These are phyloP conservation scores for Cordyceps militaris DNA, from an alignment of 2,329 filamentous ascomycete genomes.

Conservation along the genomic window DNA sequence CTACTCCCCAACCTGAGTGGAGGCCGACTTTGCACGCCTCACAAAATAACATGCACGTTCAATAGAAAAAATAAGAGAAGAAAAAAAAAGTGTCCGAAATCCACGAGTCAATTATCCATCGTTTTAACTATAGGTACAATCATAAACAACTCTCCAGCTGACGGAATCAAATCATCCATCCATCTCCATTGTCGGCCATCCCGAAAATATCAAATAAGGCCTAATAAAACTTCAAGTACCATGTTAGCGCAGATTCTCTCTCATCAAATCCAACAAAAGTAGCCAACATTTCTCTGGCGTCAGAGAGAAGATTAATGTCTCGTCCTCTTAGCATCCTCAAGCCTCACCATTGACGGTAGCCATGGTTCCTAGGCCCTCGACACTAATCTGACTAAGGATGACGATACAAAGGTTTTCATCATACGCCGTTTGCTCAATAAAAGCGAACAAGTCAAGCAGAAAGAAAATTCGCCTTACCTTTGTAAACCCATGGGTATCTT, in stretches of 20 bases:
- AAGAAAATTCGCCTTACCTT: slow-evolving; percentile 7
- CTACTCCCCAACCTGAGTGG: no score
- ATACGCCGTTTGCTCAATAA: slow-evolving; percentile 36
- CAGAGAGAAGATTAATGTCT: slow-evolving; percentile 52
- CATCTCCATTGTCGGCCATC: not conserved
- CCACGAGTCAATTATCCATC: not conserved
- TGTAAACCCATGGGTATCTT: slow-evolving; percentile 18
- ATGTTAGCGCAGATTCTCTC: not conserved
- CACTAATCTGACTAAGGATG: slow-evolving; percentile 84
- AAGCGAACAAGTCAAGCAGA: slow-evolving; percentile 7
- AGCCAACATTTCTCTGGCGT: slow-evolving; percentile 18
- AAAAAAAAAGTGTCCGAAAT: no score
- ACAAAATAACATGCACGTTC: no score
- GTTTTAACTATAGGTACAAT: not conserved
- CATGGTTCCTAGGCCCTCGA: slow-evolving; percentile 27
- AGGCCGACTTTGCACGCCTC: no score
- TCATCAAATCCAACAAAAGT: not conserved
- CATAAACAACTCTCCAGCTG: not conserved
- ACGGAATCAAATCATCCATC: not conserved
- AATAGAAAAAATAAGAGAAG: no score
- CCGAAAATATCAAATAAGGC: not conserved
- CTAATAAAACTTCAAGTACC: not conserved
- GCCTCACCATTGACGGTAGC: slow-evolving; percentile 24
- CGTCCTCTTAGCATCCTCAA: slow-evolving; percentile 35
- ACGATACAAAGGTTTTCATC: slow-evolving; percentile 88